phyloP scores from a whole-genome alignment of 305 asterid genomes.

The Ilex paraguariensis region DNA sequence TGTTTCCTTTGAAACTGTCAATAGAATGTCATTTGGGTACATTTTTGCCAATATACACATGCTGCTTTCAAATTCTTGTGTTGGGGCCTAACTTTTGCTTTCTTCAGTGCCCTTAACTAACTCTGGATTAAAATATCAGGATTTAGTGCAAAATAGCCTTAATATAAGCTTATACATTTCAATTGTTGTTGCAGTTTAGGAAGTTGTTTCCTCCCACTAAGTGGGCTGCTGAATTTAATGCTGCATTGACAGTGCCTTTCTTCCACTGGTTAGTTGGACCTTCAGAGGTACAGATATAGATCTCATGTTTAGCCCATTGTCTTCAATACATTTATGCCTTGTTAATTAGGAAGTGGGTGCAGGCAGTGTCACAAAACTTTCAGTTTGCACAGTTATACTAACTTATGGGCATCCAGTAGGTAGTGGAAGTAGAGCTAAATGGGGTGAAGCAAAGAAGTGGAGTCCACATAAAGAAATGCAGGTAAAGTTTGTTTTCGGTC shows the following conservation, averaged over 20 bases:
- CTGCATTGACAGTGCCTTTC: constrained; percentile 81
- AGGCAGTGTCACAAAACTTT: no score
- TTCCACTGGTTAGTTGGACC: constrained; percentile 99
- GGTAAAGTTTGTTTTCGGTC: constrained; percentile 23
- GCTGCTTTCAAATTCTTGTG: no score
- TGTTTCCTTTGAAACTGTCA: no score
- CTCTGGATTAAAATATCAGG: no score
- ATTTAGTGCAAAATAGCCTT: no score
- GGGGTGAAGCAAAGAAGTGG: constrained; percentile 91
- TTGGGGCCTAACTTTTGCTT: no score
- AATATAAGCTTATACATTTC: no score
- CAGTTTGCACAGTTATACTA: neutral
- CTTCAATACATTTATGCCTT: no score
- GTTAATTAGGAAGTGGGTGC: no score
- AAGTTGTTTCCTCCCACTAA: constrained; percentile 88
- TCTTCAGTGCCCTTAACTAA: no score
- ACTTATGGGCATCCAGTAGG: constrained; percentile 43
- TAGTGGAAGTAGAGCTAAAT: constrained; percentile 72
- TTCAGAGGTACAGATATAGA: constrained; percentile 52
- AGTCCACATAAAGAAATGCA: constrained; percentile 86
- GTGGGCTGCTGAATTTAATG: constrained; percentile 93
- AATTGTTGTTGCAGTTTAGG: constrained; percentile 53
- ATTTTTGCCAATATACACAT: no score
- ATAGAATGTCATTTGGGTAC: no score
- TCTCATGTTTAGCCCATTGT: neutral